Conservation (phyloP, 139 green algal genomes). For the Micractinium sp. region DNA sequence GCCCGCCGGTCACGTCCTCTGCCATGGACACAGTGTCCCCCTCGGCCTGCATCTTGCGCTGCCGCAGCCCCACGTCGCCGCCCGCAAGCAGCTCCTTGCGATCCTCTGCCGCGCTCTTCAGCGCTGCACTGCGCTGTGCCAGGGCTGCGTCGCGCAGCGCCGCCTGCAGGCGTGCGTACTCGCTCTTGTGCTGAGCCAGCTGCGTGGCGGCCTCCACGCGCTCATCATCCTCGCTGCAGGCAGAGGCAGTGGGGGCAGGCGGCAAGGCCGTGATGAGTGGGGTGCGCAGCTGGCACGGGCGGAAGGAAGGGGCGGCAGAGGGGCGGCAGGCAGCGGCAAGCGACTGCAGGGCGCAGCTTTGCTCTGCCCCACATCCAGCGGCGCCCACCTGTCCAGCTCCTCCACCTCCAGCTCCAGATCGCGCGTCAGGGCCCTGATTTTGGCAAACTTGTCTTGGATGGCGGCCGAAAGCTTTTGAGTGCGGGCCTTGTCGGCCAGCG, state of each 20-base stretch:
- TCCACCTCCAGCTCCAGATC: constrained; percentile 78
- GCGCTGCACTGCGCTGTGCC: not conserved
- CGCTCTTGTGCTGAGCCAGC: constrained; percentile 32
- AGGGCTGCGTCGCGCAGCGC: constrained; percentile 34
- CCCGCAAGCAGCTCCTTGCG: constrained; percentile 44
- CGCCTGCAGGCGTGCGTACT: constrained; percentile 39
- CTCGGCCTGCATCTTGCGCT: constrained; percentile 57
- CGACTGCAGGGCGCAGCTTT: not conserved
- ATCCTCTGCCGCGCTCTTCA: constrained; percentile 9
- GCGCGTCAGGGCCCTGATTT: constrained; percentile 53
- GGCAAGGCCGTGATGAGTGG: not conserved
- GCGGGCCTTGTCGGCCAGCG: not conserved
- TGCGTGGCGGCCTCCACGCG: constrained; percentile 44
- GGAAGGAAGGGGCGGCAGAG: not conserved
- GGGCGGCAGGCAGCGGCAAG: not conserved
- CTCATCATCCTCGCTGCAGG: constrained; percentile 71
- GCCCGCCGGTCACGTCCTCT: constrained; percentile 68
- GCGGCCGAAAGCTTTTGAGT: not conserved
- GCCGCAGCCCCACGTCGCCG: constrained; percentile 28
- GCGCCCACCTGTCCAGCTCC: constrained; percentile 80
- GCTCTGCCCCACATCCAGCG: not conserved
- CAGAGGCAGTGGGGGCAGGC: not conserved
- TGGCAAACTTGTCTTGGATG: constrained; percentile 36
- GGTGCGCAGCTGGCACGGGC: too few species aligned
- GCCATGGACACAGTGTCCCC: constrained; percentile 51